phyloP scores from a whole-genome alignment of 208 protist species.

The Lotmaria passim region DNA sequence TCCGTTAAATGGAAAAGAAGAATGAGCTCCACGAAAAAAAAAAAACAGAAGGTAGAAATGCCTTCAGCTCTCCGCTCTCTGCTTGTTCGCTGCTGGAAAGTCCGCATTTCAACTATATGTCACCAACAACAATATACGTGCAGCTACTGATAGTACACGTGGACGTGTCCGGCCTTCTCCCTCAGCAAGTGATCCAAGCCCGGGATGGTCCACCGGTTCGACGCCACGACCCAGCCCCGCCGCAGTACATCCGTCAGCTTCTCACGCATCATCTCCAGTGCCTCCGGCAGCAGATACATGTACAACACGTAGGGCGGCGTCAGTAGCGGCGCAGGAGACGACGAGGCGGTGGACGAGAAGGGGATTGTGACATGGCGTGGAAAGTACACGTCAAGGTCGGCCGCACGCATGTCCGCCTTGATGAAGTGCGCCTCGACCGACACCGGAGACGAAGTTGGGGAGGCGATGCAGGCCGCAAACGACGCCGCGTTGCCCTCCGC shows the following conservation, averaged over 20 bases:
- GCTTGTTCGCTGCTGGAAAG: too few species aligned
- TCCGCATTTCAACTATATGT: too few species aligned
- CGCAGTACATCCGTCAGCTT: conserved; percentile 40
- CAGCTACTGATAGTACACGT: conserved; percentile 52
- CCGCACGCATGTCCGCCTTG: conserved; percentile 45
- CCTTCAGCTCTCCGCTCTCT: too few species aligned
- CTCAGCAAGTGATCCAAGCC: conserved; percentile 29
- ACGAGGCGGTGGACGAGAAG: not conserved
- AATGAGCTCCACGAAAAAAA: too few species aligned
- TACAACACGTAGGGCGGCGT: conserved; percentile 48
- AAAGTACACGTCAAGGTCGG: conserved; percentile 44
- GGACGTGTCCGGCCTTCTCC: conserved; percentile 32
- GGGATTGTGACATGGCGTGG: conserved; percentile 13
- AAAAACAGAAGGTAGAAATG: too few species aligned
- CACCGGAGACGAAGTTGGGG: conserved; percentile 15
- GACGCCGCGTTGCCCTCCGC: conserved; percentile 21
- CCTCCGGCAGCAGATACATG: conserved; percentile 77
- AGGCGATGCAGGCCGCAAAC: conserved; percentile 2
- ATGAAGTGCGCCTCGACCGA: conserved; percentile 34
- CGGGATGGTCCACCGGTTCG: conserved; percentile 72
- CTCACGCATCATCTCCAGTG: conserved; percentile 50
- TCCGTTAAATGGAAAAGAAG: too few species aligned
- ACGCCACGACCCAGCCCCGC: conserved; percentile 53
- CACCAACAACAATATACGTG: too few species aligned
- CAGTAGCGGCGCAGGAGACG: not conserved